These are phyloP conservation scores for Pestalotiopsis sp. DNA, from an alignment of 2,329 filamentous ascomycete genomes.

Conservation along the genomic window DNA sequence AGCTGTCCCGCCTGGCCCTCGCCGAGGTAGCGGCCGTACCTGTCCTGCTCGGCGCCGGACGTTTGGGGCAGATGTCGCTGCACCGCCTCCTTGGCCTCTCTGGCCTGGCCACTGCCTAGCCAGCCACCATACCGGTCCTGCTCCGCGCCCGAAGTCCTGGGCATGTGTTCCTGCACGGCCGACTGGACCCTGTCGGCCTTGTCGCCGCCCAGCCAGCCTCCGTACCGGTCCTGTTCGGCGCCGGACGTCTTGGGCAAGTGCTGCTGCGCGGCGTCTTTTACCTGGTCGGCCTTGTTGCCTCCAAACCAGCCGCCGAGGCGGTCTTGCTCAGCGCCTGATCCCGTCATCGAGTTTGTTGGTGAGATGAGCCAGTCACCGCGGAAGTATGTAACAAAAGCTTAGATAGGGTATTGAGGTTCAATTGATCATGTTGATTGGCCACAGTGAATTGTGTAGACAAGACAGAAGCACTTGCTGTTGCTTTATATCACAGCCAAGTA, in stretches of 20 bases:
- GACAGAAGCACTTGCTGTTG: neutral
- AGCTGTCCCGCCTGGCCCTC: constrained; percentile 15
- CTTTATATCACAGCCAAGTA: neutral
- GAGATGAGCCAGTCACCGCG: neutral
- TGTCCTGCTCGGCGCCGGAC: constrained; percentile 27
- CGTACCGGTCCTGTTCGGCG: constrained; percentile 21
- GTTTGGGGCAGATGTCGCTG: constrained; percentile 17
- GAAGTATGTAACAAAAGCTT: neutral
- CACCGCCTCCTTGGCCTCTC: constrained; percentile 20
- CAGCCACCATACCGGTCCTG: constrained; percentile 25
- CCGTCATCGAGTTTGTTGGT: neutral
- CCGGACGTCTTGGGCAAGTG: constrained; percentile 20
- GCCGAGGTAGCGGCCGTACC: constrained; percentile 24
- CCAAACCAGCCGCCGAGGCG: constrained; percentile 18
- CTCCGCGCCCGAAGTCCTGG: constrained; percentile 23
- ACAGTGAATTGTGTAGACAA: neutral
- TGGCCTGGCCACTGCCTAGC: constrained; percentile 24
- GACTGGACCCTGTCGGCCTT: constrained; percentile 19
- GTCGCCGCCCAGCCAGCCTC: constrained; percentile 19
- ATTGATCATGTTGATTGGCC: neutral
- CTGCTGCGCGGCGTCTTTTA: constrained; percentile 19
- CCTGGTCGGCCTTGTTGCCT: constrained; percentile 19
- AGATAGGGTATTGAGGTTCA: neutral
- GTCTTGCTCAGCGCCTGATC: constrained; percentile 20
- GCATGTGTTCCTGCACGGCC: constrained; percentile 20